A percentile compares a stretch with the other conserved stretches of the same genome.
Conservation (phyloP, 352 stramenopile species). For the Phytophthora ramorum region DNA sequence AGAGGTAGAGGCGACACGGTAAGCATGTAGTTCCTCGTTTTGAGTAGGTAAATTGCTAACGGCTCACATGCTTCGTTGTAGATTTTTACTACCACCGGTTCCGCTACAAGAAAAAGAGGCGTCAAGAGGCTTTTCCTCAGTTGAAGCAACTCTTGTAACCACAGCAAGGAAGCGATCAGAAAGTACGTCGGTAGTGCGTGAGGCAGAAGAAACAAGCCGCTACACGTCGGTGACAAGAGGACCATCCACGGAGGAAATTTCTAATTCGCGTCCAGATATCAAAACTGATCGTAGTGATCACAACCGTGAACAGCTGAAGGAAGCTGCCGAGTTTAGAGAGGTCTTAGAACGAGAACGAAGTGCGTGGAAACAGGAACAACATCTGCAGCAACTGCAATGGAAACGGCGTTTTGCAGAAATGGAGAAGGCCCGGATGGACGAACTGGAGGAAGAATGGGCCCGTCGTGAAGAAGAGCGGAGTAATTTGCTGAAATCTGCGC, state of each 20-base stretch:
- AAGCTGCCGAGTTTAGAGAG: constrained; percentile 42
- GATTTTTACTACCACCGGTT: constrained; percentile 5
- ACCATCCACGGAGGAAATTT: neutral
- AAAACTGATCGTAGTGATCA: constrained; percentile 9
- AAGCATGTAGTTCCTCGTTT: neutral
- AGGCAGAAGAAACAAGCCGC: constrained; percentile 22
- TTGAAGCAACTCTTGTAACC: neutral
- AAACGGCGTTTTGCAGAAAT: constrained; percentile 58
- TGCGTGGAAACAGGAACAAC: constrained; percentile 57
- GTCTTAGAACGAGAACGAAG: constrained; percentile 44
- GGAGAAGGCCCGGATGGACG: constrained; percentile 75
- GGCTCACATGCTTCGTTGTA: constrained; percentile 2
- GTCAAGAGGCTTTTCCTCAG: neutral
- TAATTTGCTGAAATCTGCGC: constrained; percentile 52
- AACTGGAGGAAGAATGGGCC: constrained; percentile 83
- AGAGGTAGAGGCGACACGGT: constrained; percentile 1
- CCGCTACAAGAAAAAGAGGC: constrained; percentile 13
- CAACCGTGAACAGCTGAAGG: constrained; percentile 16
- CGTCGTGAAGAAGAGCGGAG: constrained; percentile 77
- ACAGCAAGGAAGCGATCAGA: constrained; percentile 5
- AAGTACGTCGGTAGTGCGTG: constrained; percentile 16
- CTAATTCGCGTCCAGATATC: neutral
- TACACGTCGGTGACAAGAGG: constrained; percentile 2
- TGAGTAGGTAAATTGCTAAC: neutral
- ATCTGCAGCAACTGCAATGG: constrained; percentile 57